Conservation (phyloP, 225 moss, liverwort and hornwort species). For the Lunularia cruciata region DNA sequence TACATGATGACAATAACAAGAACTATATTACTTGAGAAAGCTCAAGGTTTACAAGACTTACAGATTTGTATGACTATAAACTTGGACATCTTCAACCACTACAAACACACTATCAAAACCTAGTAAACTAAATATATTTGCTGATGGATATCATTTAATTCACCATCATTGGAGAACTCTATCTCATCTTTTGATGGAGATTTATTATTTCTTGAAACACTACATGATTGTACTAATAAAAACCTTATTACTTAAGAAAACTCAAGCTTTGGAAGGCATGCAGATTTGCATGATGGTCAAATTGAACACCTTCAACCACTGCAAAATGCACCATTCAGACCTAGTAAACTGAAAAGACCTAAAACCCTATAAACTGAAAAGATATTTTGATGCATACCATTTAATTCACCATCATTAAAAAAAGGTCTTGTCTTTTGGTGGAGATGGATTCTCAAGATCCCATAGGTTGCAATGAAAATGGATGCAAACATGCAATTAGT, state of each 20-base stretch:
- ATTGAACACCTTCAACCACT: no score
- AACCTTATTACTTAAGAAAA: not conserved
- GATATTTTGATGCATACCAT: constrained; percentile 20
- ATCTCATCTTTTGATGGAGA: constrained; percentile 33
- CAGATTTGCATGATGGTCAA: no score
- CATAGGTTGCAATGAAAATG: constrained; percentile 19
- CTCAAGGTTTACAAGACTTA: not conserved
- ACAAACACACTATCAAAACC: not conserved
- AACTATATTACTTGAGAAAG: not conserved
- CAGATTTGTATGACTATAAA: no score
- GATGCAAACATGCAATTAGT: constrained; percentile 12
- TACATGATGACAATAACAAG: not conserved
- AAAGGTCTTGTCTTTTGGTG: no score
- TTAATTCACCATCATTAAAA: constrained; percentile 30
- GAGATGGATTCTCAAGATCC: constrained; percentile 21
- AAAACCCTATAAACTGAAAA: not conserved
- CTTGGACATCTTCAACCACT: no score
- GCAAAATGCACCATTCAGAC: not conserved
- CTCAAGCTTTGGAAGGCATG: not conserved
- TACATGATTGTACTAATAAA: not conserved
- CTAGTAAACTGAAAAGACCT: no score
- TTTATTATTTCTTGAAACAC: not conserved
- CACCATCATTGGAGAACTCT: constrained; percentile 31
- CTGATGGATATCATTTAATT: constrained; percentile 28
- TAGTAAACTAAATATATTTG: not conserved